A percentile compares a stretch with the other conserved stretches of the same genome.
Evolutionary conservation across 164 flowering plant species (phyloP).

Genomic region (Santalum album): DNA sequence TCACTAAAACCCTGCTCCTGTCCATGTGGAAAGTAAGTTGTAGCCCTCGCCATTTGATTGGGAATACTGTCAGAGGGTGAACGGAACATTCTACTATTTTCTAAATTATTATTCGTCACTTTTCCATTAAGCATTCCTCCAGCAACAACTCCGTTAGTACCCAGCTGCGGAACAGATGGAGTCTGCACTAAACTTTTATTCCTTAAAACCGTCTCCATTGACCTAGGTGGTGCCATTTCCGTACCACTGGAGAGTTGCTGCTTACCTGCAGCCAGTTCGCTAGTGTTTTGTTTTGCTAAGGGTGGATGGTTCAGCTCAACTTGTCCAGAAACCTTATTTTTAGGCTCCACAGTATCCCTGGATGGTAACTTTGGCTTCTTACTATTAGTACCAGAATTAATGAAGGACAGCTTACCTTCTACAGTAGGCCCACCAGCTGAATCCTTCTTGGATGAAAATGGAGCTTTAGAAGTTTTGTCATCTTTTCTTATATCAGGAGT

Average conservation of each 20-base stretch:
- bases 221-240: conserved; percentile 25
- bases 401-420: conserved; percentile 16
- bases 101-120: conserved; percentile 15
- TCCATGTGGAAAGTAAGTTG: conserved; percentile 26
- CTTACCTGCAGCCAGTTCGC: conserved; percentile 22
- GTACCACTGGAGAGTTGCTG: conserved; percentile 20
- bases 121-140: conserved; percentile 41
- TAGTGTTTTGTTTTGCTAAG: conserved; percentile 16
- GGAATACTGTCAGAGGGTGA: conserved; percentile 21
- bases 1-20: conserved; percentile 54
- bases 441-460: conserved; percentile 22
- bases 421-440: conserved; percentile 8
- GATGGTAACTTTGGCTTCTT: conserved; percentile 26
- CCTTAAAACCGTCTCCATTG: conserved; percentile 27
- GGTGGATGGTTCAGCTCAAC: conserved; percentile 37
- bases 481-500: conserved; percentile 18
- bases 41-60: conserved; percentile 22
- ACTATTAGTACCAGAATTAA: conserved; percentile 9
- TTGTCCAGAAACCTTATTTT: conserved; percentile 24
- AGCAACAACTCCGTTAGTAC: conserved; percentile 23
- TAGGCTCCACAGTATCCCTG: conserved; percentile 22
- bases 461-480: conserved; percentile 11
- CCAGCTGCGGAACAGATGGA: conserved; percentile 31
- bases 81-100: conserved; percentile 12
- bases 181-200: conserved; percentile 23